Evolutionary conservation across 805 yeast genomes (phyloP).

Genomic region (Yarrowia deformans): DNA sequence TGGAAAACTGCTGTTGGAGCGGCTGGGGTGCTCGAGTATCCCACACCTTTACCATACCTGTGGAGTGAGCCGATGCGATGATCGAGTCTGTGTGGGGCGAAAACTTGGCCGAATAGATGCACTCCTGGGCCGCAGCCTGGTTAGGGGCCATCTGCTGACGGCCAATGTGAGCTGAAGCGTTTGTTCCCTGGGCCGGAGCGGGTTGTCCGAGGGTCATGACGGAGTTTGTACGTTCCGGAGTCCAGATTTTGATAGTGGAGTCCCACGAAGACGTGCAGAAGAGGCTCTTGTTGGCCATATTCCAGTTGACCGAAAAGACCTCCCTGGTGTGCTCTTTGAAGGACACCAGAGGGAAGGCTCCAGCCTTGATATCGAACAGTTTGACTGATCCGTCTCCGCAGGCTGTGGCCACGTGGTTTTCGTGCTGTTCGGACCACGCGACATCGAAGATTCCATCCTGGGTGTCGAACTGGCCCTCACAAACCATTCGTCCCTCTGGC

Average conservation of each 20-base stretch:
- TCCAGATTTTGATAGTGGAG: slow-evolving; percentile 71
- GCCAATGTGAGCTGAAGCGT: slow-evolving; percentile 27
- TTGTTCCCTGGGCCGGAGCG: slow-evolving; percentile 35
- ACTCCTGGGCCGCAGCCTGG: slow-evolving; percentile 54
- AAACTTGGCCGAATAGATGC: slow-evolving; percentile 80
- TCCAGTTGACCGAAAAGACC: slow-evolving; percentile 78
- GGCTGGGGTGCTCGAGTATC: slow-evolving; percentile 77
- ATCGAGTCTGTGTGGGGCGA: slow-evolving; percentile 84
- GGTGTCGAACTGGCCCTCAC: slow-evolving; percentile 66
- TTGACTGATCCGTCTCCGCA: slow-evolving; percentile 91
- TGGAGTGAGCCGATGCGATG: slow-evolving; percentile 73
- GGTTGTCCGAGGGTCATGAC: slow-evolving; percentile 45
- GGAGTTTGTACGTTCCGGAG: slow-evolving; percentile 43
- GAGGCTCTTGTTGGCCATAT: slow-evolving; percentile 66
- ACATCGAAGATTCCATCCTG: slow-evolving; percentile 91
- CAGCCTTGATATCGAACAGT: slow-evolving; percentile 70
- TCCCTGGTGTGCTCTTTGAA: slow-evolving; percentile 76
- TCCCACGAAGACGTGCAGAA: slow-evolving; percentile 88
- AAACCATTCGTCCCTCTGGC: slow-evolving; percentile 62
- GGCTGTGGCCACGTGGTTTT: slow-evolving; percentile 81
- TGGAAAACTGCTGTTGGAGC: slow-evolving; percentile 50
- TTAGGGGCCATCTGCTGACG: slow-evolving; percentile 22
- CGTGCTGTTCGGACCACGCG: slow-evolving; percentile 91
- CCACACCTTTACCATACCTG: slow-evolving; percentile 80
- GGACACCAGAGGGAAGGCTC: slow-evolving; percentile 46